Percentiles rank a stretch among this genome's conserved stretches.
Evolutionary conservation across 2,329 filamentous ascomycete genomes (phyloP).

Genomic region (Escovopsis weberi): DNA sequence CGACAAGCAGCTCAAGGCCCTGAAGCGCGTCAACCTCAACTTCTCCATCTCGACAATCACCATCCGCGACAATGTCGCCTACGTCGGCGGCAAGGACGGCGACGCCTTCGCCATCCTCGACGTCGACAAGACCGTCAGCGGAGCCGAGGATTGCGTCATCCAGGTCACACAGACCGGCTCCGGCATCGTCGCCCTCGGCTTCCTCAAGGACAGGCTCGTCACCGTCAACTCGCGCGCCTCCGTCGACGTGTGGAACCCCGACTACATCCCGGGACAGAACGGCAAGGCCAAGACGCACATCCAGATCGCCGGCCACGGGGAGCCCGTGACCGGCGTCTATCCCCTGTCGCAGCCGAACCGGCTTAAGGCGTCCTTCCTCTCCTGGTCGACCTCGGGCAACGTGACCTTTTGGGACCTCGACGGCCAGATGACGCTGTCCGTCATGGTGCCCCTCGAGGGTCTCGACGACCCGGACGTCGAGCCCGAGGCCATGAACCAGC

Average conservation of each 20-base stretch:
- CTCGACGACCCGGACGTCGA: conserved; percentile 49
- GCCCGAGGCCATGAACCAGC: conserved; percentile 40
- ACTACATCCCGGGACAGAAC: conserved; percentile 27
- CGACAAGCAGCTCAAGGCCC: conserved; percentile 55
- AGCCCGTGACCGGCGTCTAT: conserved; percentile 59
- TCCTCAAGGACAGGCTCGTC: conserved; percentile 50
- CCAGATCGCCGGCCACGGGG: conserved; percentile 47
- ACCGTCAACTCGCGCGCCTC: conserved; percentile 63
- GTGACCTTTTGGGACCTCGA: conserved; percentile 71
- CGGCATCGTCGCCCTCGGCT: conserved; percentile 53
- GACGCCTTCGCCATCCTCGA: conserved; percentile 36
- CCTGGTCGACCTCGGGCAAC: conserved; percentile 71
- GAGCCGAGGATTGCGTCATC: conserved; percentile 23
- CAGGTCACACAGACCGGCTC: conserved; percentile 22
- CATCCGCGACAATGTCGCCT: conserved; percentile 42
- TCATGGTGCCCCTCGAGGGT: conserved; percentile 58
- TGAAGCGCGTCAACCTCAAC: conserved; percentile 48
- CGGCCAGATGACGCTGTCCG: conserved; percentile 50
- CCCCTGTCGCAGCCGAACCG: conserved; percentile 45
- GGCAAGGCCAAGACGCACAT: conserved; percentile 29
- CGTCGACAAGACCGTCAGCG: conserved; percentile 33
- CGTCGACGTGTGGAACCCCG: conserved; percentile 51
- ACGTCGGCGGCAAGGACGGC: conserved; percentile 55
- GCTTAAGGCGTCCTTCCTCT: conserved; percentile 61
- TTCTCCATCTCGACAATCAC: conserved; percentile 57